phyloP scores from a whole-genome alignment of 352 stramenopile species.

The Pythium aristosporum region DNA sequence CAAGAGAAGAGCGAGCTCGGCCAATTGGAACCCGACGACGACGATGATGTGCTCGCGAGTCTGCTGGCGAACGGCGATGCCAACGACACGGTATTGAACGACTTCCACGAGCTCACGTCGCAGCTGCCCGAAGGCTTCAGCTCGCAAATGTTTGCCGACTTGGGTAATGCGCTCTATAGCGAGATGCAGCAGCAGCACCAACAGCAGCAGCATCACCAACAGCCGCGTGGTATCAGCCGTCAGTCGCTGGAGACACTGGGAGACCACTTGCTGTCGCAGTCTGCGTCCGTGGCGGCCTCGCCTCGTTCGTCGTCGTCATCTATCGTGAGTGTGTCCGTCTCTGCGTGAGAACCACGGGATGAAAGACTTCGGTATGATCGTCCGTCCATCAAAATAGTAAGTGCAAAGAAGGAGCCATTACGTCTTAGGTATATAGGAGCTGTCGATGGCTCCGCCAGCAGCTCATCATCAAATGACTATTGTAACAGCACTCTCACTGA shows the following conservation, averaged over 20 bases:
- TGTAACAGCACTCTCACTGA: slow-evolving; percentile 1
- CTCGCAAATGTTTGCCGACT: slow-evolving; percentile 58
- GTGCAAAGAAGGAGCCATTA: no score
- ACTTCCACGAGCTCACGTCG: slow-evolving; percentile 50
- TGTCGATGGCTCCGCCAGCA: neutral
- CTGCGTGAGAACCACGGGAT: slow-evolving; percentile 12
- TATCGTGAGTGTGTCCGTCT: slow-evolving; percentile 37
- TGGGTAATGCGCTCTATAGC: slow-evolving; percentile 67
- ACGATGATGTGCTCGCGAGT: slow-evolving; percentile 15
- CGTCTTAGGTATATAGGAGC: no score
- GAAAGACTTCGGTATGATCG: neutral
- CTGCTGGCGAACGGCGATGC: slow-evolving; percentile 15
- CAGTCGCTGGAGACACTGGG: slow-evolving; percentile 53
- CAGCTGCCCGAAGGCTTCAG: slow-evolving; percentile 69
- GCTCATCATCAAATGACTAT: neutral
- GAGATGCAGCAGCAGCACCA: slow-evolving; percentile 50
- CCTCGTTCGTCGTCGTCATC: slow-evolving; percentile 16
- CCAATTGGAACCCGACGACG: slow-evolving; percentile 24
- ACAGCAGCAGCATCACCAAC: slow-evolving; percentile 29
- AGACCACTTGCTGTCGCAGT: slow-evolving; percentile 52
- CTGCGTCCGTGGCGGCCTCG: slow-evolving; percentile 11
- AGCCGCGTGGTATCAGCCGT: slow-evolving; percentile 32
- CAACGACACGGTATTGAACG: slow-evolving; percentile 42
- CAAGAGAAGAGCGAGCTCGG: slow-evolving; percentile 24
- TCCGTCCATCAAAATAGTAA: neutral